Conservation (phyloP, 75 land plant genomes). For the Cryptomeria japonica region DNA sequence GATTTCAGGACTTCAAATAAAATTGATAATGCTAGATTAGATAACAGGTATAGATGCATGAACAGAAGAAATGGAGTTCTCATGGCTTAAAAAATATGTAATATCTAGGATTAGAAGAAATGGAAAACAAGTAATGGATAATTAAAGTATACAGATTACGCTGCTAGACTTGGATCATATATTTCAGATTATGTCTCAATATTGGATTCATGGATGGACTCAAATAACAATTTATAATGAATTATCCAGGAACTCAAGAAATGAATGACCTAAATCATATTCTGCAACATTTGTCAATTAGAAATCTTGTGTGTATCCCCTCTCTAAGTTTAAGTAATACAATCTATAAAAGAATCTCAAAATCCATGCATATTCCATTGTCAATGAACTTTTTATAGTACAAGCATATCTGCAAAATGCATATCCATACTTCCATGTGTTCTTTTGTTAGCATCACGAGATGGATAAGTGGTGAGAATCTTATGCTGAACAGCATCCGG, state of each 20-base stretch:
- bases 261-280: neutral
- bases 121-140: neutral
- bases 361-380: neutral
- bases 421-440: neutral
- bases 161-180: neutral
- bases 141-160: neutral
- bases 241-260: neutral
- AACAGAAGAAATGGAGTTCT: neutral
- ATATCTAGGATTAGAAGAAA: neutral
- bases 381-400: neutral
- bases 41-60: neutral
- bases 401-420: neutral
- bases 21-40: neutral
- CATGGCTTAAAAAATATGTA: neutral
- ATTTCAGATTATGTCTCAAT: neutral
- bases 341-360: neutral
- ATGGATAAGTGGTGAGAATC: neutral
- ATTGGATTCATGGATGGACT: neutral
- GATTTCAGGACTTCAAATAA: neutral
- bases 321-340: neutral
- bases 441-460: neutral
- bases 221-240: neutral
- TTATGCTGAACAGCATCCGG: slow-evolving; percentile 33
- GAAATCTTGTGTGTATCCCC: neutral
- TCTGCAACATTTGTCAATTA: neutral